A percentile compares a stretch with the other conserved stretches of the same genome.
phyloP scores from a whole-genome alignment of 2,329 filamentous ascomycete genomes.

The Fusarium coffeatum region DNA sequence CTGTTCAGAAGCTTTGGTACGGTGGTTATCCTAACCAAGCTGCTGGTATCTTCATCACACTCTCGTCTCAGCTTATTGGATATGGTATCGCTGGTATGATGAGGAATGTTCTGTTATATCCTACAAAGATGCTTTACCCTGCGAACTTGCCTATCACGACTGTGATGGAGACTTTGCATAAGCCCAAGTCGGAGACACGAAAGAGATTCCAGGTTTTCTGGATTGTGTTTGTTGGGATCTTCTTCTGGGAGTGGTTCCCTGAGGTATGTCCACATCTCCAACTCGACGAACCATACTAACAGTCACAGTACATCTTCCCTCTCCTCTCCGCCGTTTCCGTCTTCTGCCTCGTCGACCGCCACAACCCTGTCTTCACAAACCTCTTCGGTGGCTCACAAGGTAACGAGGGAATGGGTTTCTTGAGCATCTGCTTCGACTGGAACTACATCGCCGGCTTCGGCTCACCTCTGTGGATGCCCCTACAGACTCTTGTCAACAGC shows the following conservation, averaged over 20 bases:
- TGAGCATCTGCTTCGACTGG: conserved; percentile 31
- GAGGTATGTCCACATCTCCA: neutral
- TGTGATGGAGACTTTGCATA: conserved; percentile 48
- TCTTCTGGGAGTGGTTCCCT: conserved; percentile 56
- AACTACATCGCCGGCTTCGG: conserved; percentile 42
- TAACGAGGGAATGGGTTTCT: conserved; percentile 34
- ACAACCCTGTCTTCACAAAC: conserved; percentile 32
- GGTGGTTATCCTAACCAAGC: conserved; percentile 53
- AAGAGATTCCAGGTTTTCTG: conserved; percentile 56
- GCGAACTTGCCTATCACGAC: conserved; percentile 48
- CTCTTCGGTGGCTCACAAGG: conserved; percentile 30
- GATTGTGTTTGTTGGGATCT: conserved; percentile 53
- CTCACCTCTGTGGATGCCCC: conserved; percentile 53
- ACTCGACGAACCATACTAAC: neutral
- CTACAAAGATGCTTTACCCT: conserved; percentile 57
- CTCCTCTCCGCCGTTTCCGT: conserved; percentile 53
- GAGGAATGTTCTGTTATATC: conserved; percentile 58
- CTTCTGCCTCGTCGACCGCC: conserved; percentile 23
- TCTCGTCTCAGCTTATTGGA: conserved; percentile 62
- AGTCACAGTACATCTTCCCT: conserved; percentile 52
- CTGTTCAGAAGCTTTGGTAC: conserved; percentile 62
- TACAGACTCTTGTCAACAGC: conserved; percentile 54
- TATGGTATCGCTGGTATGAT: conserved; percentile 62
- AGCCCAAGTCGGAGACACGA: conserved; percentile 49
- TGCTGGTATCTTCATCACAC: conserved; percentile 56